Evolutionary conservation across 2,329 filamentous ascomycete species (phyloP).

Genomic region (Phialemonium atrogriseum): DNA sequence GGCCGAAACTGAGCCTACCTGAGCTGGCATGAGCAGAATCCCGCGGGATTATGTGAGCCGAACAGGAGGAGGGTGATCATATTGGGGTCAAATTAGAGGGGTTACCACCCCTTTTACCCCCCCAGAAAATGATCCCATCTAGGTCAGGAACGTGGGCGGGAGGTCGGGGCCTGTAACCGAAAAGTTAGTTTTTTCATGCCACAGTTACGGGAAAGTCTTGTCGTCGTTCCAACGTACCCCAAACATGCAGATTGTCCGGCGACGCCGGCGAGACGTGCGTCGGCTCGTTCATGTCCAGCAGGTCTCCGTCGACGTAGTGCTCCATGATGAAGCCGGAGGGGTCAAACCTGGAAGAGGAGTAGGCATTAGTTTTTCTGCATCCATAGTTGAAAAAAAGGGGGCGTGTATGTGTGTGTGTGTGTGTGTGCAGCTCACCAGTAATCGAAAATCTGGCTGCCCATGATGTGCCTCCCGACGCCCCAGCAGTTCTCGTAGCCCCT

Average conservation of each 20-base stretch:
- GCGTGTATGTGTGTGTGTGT: not conserved
- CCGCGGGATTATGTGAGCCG: too few relatives aligned
- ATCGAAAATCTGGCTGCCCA: slow-evolving; percentile 66
- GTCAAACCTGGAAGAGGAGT: slow-evolving; percentile 48
- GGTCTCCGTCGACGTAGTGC: slow-evolving; percentile 64
- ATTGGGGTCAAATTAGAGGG: too few relatives aligned
- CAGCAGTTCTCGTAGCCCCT: slow-evolving; percentile 58
- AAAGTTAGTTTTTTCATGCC: slow-evolving; percentile 2
- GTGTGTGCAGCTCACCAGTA: slow-evolving; percentile 47
- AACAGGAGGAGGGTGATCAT: too few relatives aligned
- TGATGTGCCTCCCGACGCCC: slow-evolving; percentile 63
- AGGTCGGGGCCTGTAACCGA: slow-evolving; percentile 17
- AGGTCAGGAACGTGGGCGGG: slow-evolving; percentile 17
- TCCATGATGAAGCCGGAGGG: slow-evolving; percentile 55
- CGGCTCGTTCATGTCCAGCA: slow-evolving; percentile 47
- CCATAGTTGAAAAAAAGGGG: too few relatives aligned
- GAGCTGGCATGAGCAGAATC: too few relatives aligned
- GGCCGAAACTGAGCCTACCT: too few relatives aligned
- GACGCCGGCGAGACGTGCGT: slow-evolving; percentile 30
- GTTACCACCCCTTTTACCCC: too few relatives aligned
- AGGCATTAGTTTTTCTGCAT: too few relatives aligned
- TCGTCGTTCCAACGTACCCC: slow-evolving; percentile 25
- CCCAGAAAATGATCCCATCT: too few relatives aligned
- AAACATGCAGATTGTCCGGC: slow-evolving; percentile 35
- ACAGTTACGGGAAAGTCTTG: not conserved